Evolutionary conservation across 1,139 yeast species (phyloP).

Genomic region (Hyphopichia fennica): DNA sequence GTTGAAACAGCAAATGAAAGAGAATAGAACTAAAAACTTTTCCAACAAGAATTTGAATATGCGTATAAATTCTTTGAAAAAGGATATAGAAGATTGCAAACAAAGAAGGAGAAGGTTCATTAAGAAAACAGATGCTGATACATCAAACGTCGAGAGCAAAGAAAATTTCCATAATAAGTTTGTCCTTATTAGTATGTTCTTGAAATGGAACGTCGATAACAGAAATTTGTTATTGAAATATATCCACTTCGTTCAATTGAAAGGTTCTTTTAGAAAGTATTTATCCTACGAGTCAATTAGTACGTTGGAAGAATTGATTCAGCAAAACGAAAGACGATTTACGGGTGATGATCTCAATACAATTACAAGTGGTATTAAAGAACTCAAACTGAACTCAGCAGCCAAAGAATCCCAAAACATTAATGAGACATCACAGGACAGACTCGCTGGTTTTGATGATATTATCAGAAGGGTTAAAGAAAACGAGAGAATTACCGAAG

Average conservation of each 20-base stretch:
- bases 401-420: not conserved
- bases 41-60: slow-evolving; percentile 13
- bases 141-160: slow-evolving; percentile 2
- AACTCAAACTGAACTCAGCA: not conserved
- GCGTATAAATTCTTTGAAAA: slow-evolving; percentile 22
- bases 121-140: not conserved
- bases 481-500: slow-evolving; percentile 53
- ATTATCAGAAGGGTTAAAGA: slow-evolving; percentile 45
- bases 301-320: slow-evolving; percentile 36
- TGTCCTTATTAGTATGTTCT: slow-evolving; percentile 38
- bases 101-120: slow-evolving; percentile 6
- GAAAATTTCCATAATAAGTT: slow-evolving; percentile 43
- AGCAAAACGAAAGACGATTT: slow-evolving; percentile 6
- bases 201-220: slow-evolving; percentile 44
- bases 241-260: slow-evolving; percentile 39
- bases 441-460: slow-evolving; percentile 48
- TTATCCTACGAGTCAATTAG: slow-evolving; percentile 39
- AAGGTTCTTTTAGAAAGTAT: slow-evolving; percentile 27
- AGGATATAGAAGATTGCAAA: slow-evolving; percentile 18
- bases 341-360: slow-evolving; percentile 6
- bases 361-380: not conserved
- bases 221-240: slow-evolving; percentile 38
- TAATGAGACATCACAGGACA: slow-evolving; percentile 18
- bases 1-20: slow-evolving; percentile 21
- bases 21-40: slow-evolving; percentile 12